Percentiles rank a stretch among this genome's conserved stretches.
Evolutionary conservation across 2,329 filamentous ascomycete genomes (phyloP).

Genomic region (Aspergillus proliferans): DNA sequence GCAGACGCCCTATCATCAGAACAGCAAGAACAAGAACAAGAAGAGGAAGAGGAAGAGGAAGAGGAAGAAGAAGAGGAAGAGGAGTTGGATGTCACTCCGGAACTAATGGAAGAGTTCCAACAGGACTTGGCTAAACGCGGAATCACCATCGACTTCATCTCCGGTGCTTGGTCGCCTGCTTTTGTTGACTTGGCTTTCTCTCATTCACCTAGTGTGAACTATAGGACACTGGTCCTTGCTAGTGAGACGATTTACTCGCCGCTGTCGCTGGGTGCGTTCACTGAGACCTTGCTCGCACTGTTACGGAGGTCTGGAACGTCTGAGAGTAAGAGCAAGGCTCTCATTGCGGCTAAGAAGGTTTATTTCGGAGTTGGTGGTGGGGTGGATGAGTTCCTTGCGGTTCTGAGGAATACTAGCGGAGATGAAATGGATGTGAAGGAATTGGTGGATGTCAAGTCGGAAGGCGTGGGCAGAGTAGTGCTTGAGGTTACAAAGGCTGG

Average conservation of each 20-base stretch:
- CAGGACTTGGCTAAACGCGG: slow-evolving; percentile 33
- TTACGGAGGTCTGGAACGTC: slow-evolving; percentile 35
- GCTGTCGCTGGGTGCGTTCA: slow-evolving; percentile 48
- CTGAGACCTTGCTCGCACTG: slow-evolving; percentile 47
- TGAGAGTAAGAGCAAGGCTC: slow-evolving; percentile 36
- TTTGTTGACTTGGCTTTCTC: slow-evolving; percentile 39
- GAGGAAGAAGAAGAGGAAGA: slow-evolving; percentile 21
- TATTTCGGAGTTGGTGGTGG: slow-evolving; percentile 64
- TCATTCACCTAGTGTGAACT: slow-evolving; percentile 13
- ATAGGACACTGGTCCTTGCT: slow-evolving; percentile 49
- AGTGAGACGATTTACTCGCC: slow-evolving; percentile 62
- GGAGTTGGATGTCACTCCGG: slow-evolving; percentile 45
- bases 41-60: not conserved
- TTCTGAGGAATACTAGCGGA: slow-evolving; percentile 21
- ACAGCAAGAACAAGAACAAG: slow-evolving; percentile 4
- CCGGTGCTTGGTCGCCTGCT: slow-evolving; percentile 53
- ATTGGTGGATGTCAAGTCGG: slow-evolving; percentile 33
- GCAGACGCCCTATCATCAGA: not conserved
- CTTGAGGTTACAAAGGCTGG: slow-evolving; percentile 27
- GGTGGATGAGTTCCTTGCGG: slow-evolving; percentile 51
- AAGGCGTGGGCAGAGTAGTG: slow-evolving; percentile 41
- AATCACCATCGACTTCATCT: slow-evolving; percentile 51
- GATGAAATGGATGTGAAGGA: slow-evolving; percentile 24
- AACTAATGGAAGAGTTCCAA: slow-evolving; percentile 42
- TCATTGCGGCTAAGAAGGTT: slow-evolving; percentile 58